Evolutionary conservation across 495 filamentous ascomycete species (phyloP).

Genomic region (Neurospora sp.): DNA sequence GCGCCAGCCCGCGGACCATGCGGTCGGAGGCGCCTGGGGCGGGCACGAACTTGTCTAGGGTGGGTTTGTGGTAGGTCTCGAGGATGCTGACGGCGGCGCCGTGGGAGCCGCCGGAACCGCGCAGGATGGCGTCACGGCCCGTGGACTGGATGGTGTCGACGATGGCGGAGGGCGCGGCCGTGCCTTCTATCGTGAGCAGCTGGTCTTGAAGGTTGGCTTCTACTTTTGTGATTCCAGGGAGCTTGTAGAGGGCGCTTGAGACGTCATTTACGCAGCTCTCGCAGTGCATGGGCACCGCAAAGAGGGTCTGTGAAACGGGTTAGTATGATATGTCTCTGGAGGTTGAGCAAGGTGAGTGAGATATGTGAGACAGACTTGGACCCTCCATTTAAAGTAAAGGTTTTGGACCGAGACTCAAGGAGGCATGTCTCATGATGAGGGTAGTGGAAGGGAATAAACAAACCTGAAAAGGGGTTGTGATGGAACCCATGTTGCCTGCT

Average conservation of each 20-base stretch:
- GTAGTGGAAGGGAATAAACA: constrained; percentile 2
- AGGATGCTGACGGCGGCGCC: constrained; percentile 93
- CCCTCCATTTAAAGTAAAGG: background rate
- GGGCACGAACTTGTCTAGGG: constrained; percentile 21
- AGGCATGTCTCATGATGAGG: background rate
- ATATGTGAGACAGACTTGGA: background rate
- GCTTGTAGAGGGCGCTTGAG: constrained; percentile 58
- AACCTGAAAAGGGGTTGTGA: constrained; percentile 38
- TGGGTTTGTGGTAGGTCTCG: constrained; percentile 61
- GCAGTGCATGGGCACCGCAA: constrained; percentile 90
- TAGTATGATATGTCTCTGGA: background rate
- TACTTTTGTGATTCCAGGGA: constrained; percentile 62
- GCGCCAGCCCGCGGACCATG: constrained; percentile 60
- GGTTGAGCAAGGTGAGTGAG: background rate
- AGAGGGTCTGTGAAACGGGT: constrained; percentile 57
- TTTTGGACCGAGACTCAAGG: background rate
- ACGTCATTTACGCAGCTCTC: constrained; percentile 78
- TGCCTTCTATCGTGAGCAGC: constrained; percentile 59
- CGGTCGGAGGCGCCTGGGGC: constrained; percentile 23
- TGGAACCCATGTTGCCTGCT: constrained; percentile 15
- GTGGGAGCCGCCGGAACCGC: constrained; percentile 76
- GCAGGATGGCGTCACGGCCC: constrained; percentile 86
- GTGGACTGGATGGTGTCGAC: constrained; percentile 81
- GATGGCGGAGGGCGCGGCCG: constrained; percentile 77
- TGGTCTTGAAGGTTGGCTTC: constrained; percentile 56